A percentile compares a stretch with the other conserved stretches of the same genome.
These are phyloP conservation scores for Gillenia trifoliata DNA, from an alignment of 306 rosid genomes.

Conservation along the genomic window DNA sequence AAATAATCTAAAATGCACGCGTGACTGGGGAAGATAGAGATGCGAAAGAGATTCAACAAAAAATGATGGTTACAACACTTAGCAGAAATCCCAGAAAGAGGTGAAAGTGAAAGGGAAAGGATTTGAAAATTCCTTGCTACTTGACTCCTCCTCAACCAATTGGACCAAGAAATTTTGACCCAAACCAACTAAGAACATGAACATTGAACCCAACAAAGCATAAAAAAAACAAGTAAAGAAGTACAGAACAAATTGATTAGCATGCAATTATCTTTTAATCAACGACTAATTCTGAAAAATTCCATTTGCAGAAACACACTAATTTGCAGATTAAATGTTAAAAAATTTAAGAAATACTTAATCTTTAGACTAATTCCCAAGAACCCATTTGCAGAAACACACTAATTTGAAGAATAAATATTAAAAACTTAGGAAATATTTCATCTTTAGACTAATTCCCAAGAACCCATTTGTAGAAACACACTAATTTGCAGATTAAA, in stretches of 20 bases:
- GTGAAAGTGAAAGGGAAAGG: not conserved
- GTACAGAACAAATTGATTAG: not conserved
- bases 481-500: no score
- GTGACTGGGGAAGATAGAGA: no score
- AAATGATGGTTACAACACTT: not conserved
- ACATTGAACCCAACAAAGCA: not conserved
- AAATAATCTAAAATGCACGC: not conserved
- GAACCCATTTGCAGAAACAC: no score
- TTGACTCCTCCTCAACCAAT: not conserved
- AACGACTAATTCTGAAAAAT: not conserved
- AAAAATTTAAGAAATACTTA: not conserved
- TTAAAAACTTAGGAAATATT: no score
- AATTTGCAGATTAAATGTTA: not conserved
- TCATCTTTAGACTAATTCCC: no score
- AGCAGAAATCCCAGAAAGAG: not conserved
- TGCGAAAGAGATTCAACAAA: conserved; percentile 9
- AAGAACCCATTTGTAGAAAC: no score
- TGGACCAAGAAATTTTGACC: not conserved
- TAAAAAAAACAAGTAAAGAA: not conserved
- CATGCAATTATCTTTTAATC: not conserved
- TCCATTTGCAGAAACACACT: conserved; percentile 2
- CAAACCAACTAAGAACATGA: not conserved
- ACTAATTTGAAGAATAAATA: no score
- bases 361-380: not conserved
- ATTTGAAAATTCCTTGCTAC: conserved; percentile 1